Evolutionary conservation across 1,139 yeast genomes (phyloP).

Genomic region (Candida sp.): DNA sequence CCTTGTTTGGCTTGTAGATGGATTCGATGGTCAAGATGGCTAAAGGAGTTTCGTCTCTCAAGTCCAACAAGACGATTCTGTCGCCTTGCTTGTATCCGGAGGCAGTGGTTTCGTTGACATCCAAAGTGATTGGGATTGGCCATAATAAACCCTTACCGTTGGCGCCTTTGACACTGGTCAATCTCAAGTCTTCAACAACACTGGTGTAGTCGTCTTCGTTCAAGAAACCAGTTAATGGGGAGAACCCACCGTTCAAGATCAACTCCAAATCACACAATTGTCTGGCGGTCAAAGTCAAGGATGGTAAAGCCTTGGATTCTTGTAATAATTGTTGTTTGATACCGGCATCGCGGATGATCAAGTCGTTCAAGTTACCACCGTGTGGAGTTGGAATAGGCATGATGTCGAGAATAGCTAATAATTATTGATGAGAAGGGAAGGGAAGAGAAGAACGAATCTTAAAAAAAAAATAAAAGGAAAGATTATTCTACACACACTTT

Average conservation of each 20-base stretch:
- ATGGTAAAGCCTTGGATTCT: conserved; percentile 54
- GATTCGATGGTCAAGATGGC: conserved; percentile 85
- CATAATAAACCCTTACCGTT: conserved; percentile 72
- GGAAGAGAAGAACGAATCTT: background rate
- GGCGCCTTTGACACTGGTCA: conserved; percentile 48
- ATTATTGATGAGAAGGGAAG: background rate
- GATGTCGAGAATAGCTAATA: background rate
- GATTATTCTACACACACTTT: background rate
- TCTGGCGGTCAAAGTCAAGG: conserved; percentile 74
- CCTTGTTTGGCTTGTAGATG: conserved; percentile 82
- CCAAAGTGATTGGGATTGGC: conserved; percentile 94
- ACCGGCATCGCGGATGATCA: conserved; percentile 78
- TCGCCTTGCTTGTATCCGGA: conserved; percentile 48
- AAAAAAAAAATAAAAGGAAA: conserved; percentile 3
- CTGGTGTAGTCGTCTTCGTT: conserved; percentile 78
- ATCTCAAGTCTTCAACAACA: conserved; percentile 79
- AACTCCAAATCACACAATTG: conserved; percentile 94
- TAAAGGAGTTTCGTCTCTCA: conserved; percentile 79
- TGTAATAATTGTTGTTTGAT: conserved; percentile 57
- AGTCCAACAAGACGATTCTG: conserved; percentile 77
- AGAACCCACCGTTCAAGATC: conserved; percentile 92
- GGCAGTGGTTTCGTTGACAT: conserved; percentile 64
- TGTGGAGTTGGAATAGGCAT: conserved; percentile 84
- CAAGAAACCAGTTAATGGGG: conserved; percentile 89
- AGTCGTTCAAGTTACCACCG: conserved; percentile 89